Evolutionary conservation across 1,139 yeast genomes (phyloP), one percentile per base, ranked within the genome.

Genomic region (Suhomyces taliae): DNA sequence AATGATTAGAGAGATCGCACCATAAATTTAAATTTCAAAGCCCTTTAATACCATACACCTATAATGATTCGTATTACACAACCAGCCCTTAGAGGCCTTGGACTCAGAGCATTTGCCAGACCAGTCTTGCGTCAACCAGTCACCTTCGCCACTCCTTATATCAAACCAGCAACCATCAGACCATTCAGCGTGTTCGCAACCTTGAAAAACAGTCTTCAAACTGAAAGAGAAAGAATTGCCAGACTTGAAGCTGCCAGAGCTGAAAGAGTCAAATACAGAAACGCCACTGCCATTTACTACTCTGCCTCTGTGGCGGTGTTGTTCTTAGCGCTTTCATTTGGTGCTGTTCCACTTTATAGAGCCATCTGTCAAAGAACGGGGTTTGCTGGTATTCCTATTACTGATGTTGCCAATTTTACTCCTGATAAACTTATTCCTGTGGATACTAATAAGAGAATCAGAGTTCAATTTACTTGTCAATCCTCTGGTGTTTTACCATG

Each of bases 311-410:
- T 90, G 37, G 85, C 85, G 11, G 70, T 93, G 29, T 70, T 84
- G 8, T 89, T 90, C 52, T 70, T 90, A 40, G 93, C 97, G 0
- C 72, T 93, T 24, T 79, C 96, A 0, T 93, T 90, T 66, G 88
- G 93, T 9, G 90, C 97, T 1, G 99, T 95, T 9, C 98, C 99
- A 3, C 70, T 95, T 19, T 95, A 95, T 65, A 74, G 97, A 55
- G 91, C 93, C 19, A 77, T 95, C 39, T 95, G 99, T 72, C 90
- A 91, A 59, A 81, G 96, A 67, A 91, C 97, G 1, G 99, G 99
- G 0, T 93, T 87, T 80, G 97, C 93, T 43, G 99, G 99, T 41
- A 83, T 85, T 9, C 98, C 99, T 12, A 87, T 91, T 56, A 90
- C 97, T 0, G 99, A 93, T 62, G 69, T 77, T 37, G 66, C 84